Percentiles rank a stretch among this genome's conserved stretches.
These are phyloP conservation scores for Curvularia verruculosa DNA, from an alignment of 2,329 filamentous ascomycete species.

Conservation along the genomic window DNA sequence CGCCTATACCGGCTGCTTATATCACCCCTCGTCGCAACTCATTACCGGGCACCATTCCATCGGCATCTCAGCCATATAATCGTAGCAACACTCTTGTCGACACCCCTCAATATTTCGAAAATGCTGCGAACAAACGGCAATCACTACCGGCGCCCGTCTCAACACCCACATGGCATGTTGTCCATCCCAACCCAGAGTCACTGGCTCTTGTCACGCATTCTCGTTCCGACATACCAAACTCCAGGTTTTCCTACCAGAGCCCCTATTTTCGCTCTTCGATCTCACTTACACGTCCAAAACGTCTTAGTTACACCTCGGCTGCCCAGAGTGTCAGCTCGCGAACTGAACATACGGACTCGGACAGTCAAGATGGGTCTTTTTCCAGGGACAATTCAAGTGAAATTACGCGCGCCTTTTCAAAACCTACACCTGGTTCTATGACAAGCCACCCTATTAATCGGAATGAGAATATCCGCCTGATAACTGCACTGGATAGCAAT, in stretches of 20 bases:
- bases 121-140: slow-evolving; percentile 26
- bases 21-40: slow-evolving; percentile 20
- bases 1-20: slow-evolving; percentile 36
- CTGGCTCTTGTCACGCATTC: slow-evolving; percentile 29
- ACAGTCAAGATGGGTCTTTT: slow-evolving; percentile 16
- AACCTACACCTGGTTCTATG: slow-evolving; percentile 28
- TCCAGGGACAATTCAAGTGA: slow-evolving; percentile 19
- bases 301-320: slow-evolving; percentile 35
- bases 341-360: slow-evolving; percentile 28
- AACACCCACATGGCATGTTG: slow-evolving; percentile 42
- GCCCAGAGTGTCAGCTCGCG: slow-evolving; percentile 28
- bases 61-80: slow-evolving; percentile 23
- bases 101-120: slow-evolving; percentile 29
- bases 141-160: slow-evolving; percentile 37
- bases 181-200: slow-evolving; percentile 35
- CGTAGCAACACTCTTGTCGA: slow-evolving; percentile 18
- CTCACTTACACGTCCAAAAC: slow-evolving; percentile 39
- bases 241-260: slow-evolving; percentile 26
- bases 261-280: slow-evolving; percentile 37
- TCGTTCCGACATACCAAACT: slow-evolving; percentile 23
- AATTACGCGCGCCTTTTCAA: slow-evolving; percentile 35
- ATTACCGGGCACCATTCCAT: slow-evolving; percentile 17
- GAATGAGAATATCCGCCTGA: slow-evolving; percentile 16
- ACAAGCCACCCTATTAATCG: slow-evolving; percentile 5
- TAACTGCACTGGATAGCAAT: slow-evolving; percentile 27